phyloP scores from a whole-genome alignment of 2,329 filamentous ascomycete species.

The Aureobasidium subglaciale region DNA sequence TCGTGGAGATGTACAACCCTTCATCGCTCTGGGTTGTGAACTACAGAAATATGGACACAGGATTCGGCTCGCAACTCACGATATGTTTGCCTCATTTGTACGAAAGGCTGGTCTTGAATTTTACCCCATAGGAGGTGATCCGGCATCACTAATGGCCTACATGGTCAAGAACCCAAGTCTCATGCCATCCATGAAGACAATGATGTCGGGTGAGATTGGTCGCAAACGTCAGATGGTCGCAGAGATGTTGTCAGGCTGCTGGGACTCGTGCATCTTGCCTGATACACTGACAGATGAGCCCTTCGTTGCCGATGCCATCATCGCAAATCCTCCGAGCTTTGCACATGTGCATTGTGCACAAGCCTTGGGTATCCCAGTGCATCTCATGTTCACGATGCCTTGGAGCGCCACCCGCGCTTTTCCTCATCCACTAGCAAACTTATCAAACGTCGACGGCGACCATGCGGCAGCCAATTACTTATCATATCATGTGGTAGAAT shows the following conservation, averaged over 20 bases:
- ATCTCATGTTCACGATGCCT: conserved; percentile 94
- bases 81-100: conserved; percentile 43
- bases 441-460: conserved; percentile 69
- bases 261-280: conserved; percentile 59
- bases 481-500: conserved; percentile 76
- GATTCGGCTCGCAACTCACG: conserved; percentile 43
- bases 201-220: conserved; percentile 70
- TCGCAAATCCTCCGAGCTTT: conserved; percentile 72
- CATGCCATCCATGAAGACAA: conserved; percentile 72
- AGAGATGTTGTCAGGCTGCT: conserved; percentile 76
- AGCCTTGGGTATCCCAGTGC: conserved; percentile 65
- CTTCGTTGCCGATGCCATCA: conserved; percentile 78
- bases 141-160: conserved; percentile 56
- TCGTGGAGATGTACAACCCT: conserved; percentile 45
- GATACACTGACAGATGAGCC: conserved; percentile 32
- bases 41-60: conserved; percentile 43
- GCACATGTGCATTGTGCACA: conserved; percentile 70
- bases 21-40: conserved; percentile 43
- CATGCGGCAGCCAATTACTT: conserved; percentile 73
- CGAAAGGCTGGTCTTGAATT: conserved; percentile 44
- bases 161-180: conserved; percentile 87
- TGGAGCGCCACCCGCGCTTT: conserved; percentile 83
- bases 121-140: conserved; percentile 46
- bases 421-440: conserved; percentile 78
- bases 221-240: conserved; percentile 68